Evolutionary conservation across 2,329 filamentous ascomycete species (phyloP), one percentile per base, ranked within the genome.

Genomic region (Ilyonectria mors-panacis): DNA sequence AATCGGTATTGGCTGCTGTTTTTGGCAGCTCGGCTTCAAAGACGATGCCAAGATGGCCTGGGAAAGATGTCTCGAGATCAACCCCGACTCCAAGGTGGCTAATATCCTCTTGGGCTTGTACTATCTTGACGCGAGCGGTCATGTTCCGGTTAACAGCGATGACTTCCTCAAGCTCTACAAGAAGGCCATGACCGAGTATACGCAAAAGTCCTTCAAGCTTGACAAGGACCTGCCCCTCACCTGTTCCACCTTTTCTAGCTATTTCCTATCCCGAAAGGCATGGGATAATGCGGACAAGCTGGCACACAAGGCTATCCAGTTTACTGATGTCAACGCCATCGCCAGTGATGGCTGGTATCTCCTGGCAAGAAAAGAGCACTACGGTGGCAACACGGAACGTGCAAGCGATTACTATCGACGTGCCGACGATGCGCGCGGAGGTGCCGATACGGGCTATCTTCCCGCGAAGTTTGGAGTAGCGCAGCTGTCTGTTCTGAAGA

Each of bases 281-380:
- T 92, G 94, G 81, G 83, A 89, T 26, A 94, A 94, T 67, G 94
- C 96, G 10, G 94, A 98, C 72, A 91, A 91, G 21, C 86, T 99
- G 19, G 94, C 95, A 8, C 93, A 95, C 78, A 96, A 96, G 79
- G 95, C 96, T 7, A 98, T 99, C 69, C 94, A 98, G 77, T 92
- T 94, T 75, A 98, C 96, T 2, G 96, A 99, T 78, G 94, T 98
- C 73, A 97, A 97, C 79, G 94, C 95, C 4, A 94, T 98, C 79
- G 95, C 95, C 26, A 97, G 95, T 81, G 97, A 99, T 78, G 97
- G 96, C 39, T 98, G 95, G 95, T 99, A 98, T 81, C 83, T 98
- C 9, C 88, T 98, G 45, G 96, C 94, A 30, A 88, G 95, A 67
- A 98, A 97, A 79, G 94, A 95, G 70, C 96, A 99, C 78, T 94